phyloP scores from a whole-genome alignment of 2,329 filamentous ascomycete species.

The Huntiella omanensis region DNA sequence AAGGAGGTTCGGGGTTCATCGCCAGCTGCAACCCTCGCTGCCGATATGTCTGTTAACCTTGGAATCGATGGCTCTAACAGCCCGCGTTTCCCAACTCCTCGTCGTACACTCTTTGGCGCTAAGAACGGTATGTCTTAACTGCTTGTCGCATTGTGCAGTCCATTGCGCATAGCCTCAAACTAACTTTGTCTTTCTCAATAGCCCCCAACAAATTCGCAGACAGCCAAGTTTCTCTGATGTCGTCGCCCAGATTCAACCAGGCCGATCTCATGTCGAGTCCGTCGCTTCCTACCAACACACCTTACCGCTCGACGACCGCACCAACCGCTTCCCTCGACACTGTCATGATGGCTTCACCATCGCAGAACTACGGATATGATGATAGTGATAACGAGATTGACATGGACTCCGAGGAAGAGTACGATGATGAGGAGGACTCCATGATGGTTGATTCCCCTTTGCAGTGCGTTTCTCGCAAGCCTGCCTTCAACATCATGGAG shows the following conservation, averaged over 20 bases:
- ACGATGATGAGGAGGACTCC: slow-evolving; percentile 8
- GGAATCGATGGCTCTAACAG: slow-evolving; percentile 66
- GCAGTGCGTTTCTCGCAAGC: slow-evolving; percentile 6
- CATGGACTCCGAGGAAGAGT: slow-evolving; percentile 8
- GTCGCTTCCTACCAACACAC: slow-evolving; percentile 18
- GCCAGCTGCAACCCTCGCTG: slow-evolving; percentile 74
- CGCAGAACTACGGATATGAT: slow-evolving; percentile 1
- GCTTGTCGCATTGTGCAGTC: background rate
- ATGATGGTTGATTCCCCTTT: slow-evolving; percentile 10
- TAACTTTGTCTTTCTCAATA: background rate
- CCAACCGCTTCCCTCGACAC: slow-evolving; percentile 6
- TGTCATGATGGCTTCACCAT: slow-evolving; percentile 11
- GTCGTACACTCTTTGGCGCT: slow-evolving; percentile 22
- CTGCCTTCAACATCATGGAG: slow-evolving; percentile 4
- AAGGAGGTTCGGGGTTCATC: slow-evolving; percentile 70
- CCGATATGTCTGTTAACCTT: slow-evolving; percentile 92
- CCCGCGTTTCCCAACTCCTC: slow-evolving; percentile 24
- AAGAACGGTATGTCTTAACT: slow-evolving; percentile 12
- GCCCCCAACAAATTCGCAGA: slow-evolving; percentile 1
- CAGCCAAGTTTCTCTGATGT: slow-evolving; percentile 14
- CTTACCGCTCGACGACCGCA: slow-evolving; percentile 2
- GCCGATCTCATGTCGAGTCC: slow-evolving; percentile 49
- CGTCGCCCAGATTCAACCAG: slow-evolving; percentile 16
- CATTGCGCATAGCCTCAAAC: background rate
- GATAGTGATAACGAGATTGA: slow-evolving; percentile 6